phyloP scores from a whole-genome alignment of 805 yeast species.

The Torulaspora franciscae region DNA sequence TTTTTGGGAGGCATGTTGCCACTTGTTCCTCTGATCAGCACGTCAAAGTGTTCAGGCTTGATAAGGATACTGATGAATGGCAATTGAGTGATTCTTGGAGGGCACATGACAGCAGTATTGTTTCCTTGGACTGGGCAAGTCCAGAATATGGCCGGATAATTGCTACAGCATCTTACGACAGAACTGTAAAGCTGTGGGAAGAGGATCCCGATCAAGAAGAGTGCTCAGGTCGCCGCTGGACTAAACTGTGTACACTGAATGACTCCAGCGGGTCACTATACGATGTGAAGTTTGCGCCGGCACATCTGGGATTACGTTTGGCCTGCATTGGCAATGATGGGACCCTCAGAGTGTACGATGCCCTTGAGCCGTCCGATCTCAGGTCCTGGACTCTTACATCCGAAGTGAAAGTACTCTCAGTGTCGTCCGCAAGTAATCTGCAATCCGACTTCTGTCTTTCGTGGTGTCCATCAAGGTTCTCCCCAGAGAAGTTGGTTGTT shows the following conservation, averaged over 20 bases:
- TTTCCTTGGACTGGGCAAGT: conserved; percentile 84
- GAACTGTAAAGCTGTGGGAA: conserved; percentile 87
- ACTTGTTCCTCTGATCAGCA: conserved; percentile 95
- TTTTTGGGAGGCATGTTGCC: conserved; percentile 87
- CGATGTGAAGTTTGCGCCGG: conserved; percentile 85
- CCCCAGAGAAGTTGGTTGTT: conserved; percentile 74
- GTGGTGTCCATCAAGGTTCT: conserved; percentile 87
- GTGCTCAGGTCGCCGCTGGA: conserved; percentile 83
- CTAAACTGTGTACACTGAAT: conserved; percentile 64
- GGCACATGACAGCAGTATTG: conserved; percentile 88
- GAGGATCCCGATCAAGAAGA: conserved; percentile 74
- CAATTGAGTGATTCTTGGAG: conserved; percentile 83
- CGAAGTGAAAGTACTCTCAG: conserved; percentile 61
- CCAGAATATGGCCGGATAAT: conserved; percentile 88
- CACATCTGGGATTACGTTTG: conserved; percentile 70
- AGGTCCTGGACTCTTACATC: conserved; percentile 73
- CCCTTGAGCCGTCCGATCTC: conserved; percentile 83
- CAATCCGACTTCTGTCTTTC: conserved; percentile 82
- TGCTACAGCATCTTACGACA: conserved; percentile 85
- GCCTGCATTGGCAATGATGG: conserved; percentile 92
- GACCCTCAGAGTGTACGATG: conserved; percentile 75
- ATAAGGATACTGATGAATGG: conserved; percentile 68
- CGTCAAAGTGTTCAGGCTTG: conserved; percentile 79
- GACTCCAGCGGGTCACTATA: conserved; percentile 87
- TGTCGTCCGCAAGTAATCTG: conserved; percentile 71